Evolutionary conservation across 73 alveolate genomes (phyloP), one percentile per base, ranked within the genome.

Genomic region (Paramecium pentaurelia): DNA sequence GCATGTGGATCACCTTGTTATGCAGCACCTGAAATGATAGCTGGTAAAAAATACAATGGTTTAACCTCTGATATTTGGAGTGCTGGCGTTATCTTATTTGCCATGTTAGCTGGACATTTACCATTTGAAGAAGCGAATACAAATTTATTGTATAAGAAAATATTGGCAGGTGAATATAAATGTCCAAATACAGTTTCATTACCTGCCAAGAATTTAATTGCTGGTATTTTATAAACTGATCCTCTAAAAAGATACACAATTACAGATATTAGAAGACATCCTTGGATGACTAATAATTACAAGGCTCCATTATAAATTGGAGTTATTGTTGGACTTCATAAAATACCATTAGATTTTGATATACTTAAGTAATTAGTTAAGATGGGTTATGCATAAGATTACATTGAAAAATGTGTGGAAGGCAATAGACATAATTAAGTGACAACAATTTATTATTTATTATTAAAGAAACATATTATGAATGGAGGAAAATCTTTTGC

Each of bases 21-120:
- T 92, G 99, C 99, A 14, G 97, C 99, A n/a, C 99, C 99, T 6
- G 99, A 97, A 77, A 96, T 97, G 99, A 92, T 96, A 18, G 97
- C 97, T 20, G 98, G 98, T 27, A 95, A 96, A 58, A 71, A 94
- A 90, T 96, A 96, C 84, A 36, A 92, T 88, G 98, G 98, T 11
- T 64, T 92, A 9, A 70, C 70, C 51, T 95, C 95, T 22, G 99
- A 96, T 87, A 84, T 96, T 28, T 96, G 99, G 98, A 92, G 97
- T 30, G 93, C 96, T 18, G 99, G 99, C 18, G 97, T 96, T 16
- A 94, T 96, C 34, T 77, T 96, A 58, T 96, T 77, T 96, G 98
- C 99, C 11, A 80, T 96, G 95, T 68, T 96, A 10, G 96, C 98
- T 95, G 99, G 99, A 10, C 96, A 91, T 88, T 80, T 96, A 22